Evolutionary conservation across 345 rosid genomes (phyloP).

Genomic region (Aquilaria yunnanensis): DNA sequence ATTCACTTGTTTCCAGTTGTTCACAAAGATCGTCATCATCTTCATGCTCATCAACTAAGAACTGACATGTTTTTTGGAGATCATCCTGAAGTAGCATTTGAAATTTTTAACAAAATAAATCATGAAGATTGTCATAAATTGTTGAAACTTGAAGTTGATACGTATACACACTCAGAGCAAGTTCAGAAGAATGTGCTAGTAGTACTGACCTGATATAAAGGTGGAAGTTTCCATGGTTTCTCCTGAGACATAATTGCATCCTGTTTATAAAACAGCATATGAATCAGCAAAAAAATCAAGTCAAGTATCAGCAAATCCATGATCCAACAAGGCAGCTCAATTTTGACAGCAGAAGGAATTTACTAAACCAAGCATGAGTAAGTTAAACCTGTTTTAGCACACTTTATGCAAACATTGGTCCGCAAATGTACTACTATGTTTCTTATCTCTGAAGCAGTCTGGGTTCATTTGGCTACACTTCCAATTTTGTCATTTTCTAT

Average conservation of each 20-base stretch:
- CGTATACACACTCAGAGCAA: neutral
- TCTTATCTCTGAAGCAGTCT: too few species aligned
- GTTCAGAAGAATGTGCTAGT: neutral
- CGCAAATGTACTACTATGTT: too few species aligned
- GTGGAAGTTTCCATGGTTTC: neutral
- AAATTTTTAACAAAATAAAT: neutral
- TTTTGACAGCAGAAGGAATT: too few species aligned
- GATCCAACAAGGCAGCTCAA: too few species aligned
- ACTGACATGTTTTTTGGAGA: conserved; percentile 14
- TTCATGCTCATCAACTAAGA: conserved; percentile 26
- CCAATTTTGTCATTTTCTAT: too few species aligned
- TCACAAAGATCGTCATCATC: conserved; percentile 20
- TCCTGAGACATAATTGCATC: conserved; percentile 1
- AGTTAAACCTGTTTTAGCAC: too few species aligned
- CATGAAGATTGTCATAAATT: neutral
- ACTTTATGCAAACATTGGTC: too few species aligned
- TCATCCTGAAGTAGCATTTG: conserved; percentile 19
- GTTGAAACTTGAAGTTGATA: neutral
- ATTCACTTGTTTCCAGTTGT: conserved; percentile 15
- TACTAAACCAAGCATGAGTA: too few species aligned
- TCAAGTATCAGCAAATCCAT: too few species aligned
- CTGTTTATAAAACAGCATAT: too few species aligned
- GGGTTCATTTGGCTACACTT: too few species aligned
- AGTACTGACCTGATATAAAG: conserved; percentile 4
- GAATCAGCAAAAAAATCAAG: too few species aligned